phyloP scores from a whole-genome alignment of 371 early-diverging fungal genomes.

The Thermomucor indicae-seudaticae region DNA sequence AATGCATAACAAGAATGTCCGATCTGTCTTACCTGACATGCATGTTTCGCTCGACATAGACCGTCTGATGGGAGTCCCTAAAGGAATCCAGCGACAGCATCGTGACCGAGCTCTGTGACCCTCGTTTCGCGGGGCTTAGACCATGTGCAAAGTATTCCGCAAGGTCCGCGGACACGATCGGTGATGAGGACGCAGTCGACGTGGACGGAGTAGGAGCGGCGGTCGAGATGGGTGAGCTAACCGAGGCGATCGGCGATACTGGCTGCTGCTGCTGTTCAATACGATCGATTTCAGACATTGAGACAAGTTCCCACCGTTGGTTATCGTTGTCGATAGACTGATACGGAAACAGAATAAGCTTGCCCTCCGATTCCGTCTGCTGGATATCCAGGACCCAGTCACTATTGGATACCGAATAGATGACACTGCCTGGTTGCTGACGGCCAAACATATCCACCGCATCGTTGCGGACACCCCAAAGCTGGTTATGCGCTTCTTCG shows the following conservation, averaged over 20 bases:
- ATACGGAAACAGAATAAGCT: slow-evolving; percentile 39
- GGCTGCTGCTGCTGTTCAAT: not conserved
- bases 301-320: slow-evolving; percentile 41
- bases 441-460: slow-evolving; percentile 6
- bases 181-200: slow-evolving; percentile 21
- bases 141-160: slow-evolving; percentile 14
- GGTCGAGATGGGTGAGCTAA: slow-evolving; percentile 13
- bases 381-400: slow-evolving; percentile 46
- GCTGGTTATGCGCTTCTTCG: slow-evolving; percentile 37
- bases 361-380: slow-evolving; percentile 9
- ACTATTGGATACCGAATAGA: slow-evolving; percentile 32
- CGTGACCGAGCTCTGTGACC: slow-evolving; percentile 32
- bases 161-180: slow-evolving; percentile 7
- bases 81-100: slow-evolving; percentile 25
- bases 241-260: not conserved
- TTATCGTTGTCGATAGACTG: slow-evolving; percentile 42
- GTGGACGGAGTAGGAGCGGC: slow-evolving; percentile 28
- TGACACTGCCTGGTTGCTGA: slow-evolving; percentile 22
- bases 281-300: slow-evolving; percentile 1
- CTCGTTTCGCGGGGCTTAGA: slow-evolving; percentile 41
- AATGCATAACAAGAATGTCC: not conserved
- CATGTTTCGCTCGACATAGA: slow-evolving; percentile 22
- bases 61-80: slow-evolving; percentile 31
- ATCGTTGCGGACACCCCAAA: slow-evolving; percentile 34
- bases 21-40: slow-evolving; percentile 18